Percentiles rank a stretch among this genome's conserved stretches.
Conservation (phyloP, 2,329 filamentous ascomycete genomes). For the Cercospora janseana region DNA sequence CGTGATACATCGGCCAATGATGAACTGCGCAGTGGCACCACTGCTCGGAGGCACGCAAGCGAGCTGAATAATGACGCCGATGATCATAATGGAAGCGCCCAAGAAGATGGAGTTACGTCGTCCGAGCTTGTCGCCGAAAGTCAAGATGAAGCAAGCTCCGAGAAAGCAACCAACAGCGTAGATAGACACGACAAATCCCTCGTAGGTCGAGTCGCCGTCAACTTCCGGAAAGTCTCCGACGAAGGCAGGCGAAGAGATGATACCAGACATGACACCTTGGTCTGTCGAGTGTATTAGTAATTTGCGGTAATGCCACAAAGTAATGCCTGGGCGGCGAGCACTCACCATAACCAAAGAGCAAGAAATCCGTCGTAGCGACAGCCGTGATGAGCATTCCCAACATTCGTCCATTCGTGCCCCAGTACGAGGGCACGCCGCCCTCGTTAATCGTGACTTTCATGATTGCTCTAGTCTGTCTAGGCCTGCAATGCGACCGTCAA, state of each 20-base stretch:
- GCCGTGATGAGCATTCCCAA: constrained; percentile 24
- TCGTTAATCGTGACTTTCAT: constrained; percentile 22
- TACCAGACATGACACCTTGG: constrained; percentile 43
- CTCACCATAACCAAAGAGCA: constrained; percentile 18
- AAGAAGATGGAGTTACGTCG: constrained; percentile 45
- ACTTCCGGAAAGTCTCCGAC: constrained; percentile 41
- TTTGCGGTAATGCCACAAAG: not conserved
- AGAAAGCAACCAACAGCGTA: constrained; percentile 52
- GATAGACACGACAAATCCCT: constrained; percentile 52
- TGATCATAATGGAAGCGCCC: constrained; percentile 44
- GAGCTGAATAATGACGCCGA: constrained; percentile 45
- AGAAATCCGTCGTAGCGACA: constrained; percentile 22
- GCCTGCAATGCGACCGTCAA: not conserved
- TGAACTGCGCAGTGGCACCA: constrained; percentile 50
- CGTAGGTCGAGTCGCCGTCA: constrained; percentile 45
- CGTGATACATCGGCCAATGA: constrained; percentile 53
- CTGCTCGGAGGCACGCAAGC: constrained; percentile 26
- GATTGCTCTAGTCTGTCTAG: constrained; percentile 4
- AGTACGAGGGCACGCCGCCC: constrained; percentile 27
- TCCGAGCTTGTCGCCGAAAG: constrained; percentile 43
- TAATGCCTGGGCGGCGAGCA: not conserved
- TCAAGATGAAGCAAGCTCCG: constrained; percentile 42
- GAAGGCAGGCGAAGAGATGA: constrained; percentile 42
- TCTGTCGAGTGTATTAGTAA: not conserved
- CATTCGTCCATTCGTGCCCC: constrained; percentile 21